Base-by-base conservation (phyloP, 768 basidiomycete genomes). In the Kwoniella heveanensis region DNA sequence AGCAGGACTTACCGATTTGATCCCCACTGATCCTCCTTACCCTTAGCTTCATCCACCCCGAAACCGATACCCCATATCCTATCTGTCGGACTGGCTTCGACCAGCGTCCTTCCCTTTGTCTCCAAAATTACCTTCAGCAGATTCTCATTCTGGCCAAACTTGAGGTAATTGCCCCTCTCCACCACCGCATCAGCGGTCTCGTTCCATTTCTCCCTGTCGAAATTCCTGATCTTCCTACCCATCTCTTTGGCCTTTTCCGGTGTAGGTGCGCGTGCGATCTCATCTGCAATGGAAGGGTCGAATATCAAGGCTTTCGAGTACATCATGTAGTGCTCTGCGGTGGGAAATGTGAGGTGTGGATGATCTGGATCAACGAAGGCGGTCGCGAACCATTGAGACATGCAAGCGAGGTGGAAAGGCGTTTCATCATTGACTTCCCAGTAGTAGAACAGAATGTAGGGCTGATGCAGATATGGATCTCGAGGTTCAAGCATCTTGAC, bases 321-420 rank as follows among this genome's bases (percentile, higher is more conserved):
- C 87, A 87, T 88, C 87, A 88, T 88, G 61, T 68, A 87, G 67
- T 88, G 86, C 76, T 88, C 87, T 0, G 85, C 82, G 1, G 84
- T 83, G 6, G 76, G 78, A 70, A 86, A 86, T 0, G 56, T 69
- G 30, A 65, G 44, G 22, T 51, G 44, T 0, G 66, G 54, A 59
- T 60, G 65, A 27, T 48, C 37, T 24, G 63, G 69, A 54, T 64
- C 66, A 24, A 32, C 24, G 30, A 67, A 71, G 2, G 65, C 26
- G 15, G 67, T 37, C 8, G 66, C 62, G 47, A 57, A 73, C 72
- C 72, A 73, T 54, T 73, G 69, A 5, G 69, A 68, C 62, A 73
- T 62, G 29, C 59, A 58, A 4, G 72, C 69, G 21, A 66, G 56
- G n/a, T 53, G 12, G 27, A 57, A 52, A 3, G 69, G 71, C 25